Evolutionary conservation across 2,329 filamentous ascomycete genomes (phyloP).

Genomic region (Beauveria asiatica): DNA sequence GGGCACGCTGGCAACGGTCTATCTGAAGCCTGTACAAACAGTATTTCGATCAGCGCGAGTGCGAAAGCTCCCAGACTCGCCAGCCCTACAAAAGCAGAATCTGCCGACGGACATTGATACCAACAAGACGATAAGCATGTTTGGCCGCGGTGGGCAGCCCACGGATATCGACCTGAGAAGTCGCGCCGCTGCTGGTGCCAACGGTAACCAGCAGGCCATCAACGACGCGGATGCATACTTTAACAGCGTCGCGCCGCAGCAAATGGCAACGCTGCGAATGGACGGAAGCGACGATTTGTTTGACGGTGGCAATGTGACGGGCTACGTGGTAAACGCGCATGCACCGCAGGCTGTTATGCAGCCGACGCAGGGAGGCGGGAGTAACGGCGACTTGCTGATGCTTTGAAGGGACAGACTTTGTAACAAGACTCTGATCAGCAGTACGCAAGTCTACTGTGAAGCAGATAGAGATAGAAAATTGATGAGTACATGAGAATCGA

Average conservation of each 20-base stretch:
- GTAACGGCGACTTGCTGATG: constrained; percentile 64
- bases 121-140: constrained; percentile 52
- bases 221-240: constrained; percentile 88
- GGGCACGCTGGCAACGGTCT: constrained; percentile 91
- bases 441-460: background rate
- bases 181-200: constrained; percentile 18
- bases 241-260: constrained; percentile 62
- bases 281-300: constrained; percentile 54
- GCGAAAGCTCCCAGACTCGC: constrained; percentile 69
- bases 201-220: constrained; percentile 58
- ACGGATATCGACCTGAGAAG: constrained; percentile 40
- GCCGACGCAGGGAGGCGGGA: constrained; percentile 53
- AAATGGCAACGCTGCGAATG: constrained; percentile 65
- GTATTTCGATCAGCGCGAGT: constrained; percentile 88
- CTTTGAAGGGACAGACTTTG: constrained; percentile 34
- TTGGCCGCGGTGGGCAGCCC: constrained; percentile 44
- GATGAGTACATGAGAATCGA: background rate
- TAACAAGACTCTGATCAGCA: background rate
- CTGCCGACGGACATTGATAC: constrained; percentile 45
- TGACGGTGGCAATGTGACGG: constrained; percentile 47
- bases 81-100: constrained; percentile 70
- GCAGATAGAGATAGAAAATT: background rate
- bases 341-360: constrained; percentile 68
- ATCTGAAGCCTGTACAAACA: constrained; percentile 94
- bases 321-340: constrained; percentile 74